phyloP scores from a whole-genome alignment of 73 alveolate genomes.

The Paramecium tetraurelia region DNA sequence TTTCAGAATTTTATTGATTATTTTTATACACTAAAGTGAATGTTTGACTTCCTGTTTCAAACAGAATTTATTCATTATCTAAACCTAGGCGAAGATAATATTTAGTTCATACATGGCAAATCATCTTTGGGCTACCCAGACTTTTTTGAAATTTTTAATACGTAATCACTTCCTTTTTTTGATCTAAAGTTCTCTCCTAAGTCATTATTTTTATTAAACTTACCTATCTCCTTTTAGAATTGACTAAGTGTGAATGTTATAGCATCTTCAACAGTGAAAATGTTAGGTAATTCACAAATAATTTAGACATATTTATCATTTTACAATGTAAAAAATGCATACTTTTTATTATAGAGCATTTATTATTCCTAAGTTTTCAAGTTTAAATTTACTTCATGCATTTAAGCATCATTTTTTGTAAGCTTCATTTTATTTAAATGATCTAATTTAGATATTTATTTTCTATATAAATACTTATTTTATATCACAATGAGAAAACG shows the following conservation, averaged over 20 bases:
- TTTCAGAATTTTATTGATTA: not conserved
- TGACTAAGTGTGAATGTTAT: not conserved
- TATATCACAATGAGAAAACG: not conserved
- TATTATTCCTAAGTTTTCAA: not conserved
- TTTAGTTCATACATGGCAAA: not conserved
- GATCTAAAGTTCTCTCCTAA: not conserved
- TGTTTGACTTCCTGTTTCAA: not conserved
- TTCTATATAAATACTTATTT: not conserved
- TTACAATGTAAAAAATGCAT: not conserved
- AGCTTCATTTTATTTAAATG: not conserved
- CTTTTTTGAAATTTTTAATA: constrained; percentile 21
- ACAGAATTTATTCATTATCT: not conserved
- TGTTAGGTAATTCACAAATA: constrained; percentile 22
- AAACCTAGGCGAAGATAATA: not conserved
- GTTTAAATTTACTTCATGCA: not conserved
- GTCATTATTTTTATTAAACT: not conserved
- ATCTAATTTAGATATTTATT: not conserved
- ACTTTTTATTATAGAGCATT: not conserved
- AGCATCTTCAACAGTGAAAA: constrained; percentile 40
- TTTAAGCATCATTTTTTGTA: not conserved
- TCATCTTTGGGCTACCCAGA: constrained; percentile 33
- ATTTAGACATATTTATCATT: not conserved
- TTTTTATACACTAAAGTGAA: not conserved
- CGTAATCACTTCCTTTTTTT: not conserved
- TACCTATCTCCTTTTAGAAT: not conserved